phyloP scores from a whole-genome alignment of 805 yeast species.

The Allodekkera sacchari region DNA sequence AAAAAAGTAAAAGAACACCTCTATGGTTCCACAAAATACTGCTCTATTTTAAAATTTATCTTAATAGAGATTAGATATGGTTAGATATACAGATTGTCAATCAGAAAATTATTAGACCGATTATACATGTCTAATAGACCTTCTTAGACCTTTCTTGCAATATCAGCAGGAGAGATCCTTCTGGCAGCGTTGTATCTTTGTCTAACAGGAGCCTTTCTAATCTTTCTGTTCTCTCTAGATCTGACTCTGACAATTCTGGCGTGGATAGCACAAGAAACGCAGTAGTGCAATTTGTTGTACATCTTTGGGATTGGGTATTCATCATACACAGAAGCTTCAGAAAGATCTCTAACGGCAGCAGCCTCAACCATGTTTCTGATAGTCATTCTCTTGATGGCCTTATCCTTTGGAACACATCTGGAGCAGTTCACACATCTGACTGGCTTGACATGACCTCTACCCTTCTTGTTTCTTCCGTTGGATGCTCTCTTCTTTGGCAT shows the following conservation, averaged over 20 bases:
- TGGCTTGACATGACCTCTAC: conserved; percentile 99
- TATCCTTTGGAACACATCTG: conserved; percentile 99
- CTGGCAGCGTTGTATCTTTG: conserved; percentile 96
- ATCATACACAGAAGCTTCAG: conserved; percentile 98
- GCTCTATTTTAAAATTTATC: too few relatives aligned
- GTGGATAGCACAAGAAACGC: conserved; percentile 99
- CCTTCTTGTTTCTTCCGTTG: conserved; percentile 99
- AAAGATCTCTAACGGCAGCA: conserved; percentile 99
- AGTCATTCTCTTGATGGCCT: conserved; percentile 99
- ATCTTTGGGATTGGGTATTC: conserved; percentile 99
- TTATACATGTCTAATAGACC: conserved; percentile 16
- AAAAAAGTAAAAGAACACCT: too few relatives aligned
- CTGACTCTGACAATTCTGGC: conserved; percentile 99
- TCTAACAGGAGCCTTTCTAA: conserved; percentile 98
- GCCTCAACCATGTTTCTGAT: conserved; percentile 99
- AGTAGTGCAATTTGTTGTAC: conserved; percentile 99
- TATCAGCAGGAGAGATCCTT: conserved; percentile 94
- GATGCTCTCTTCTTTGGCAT: conserved; percentile 99
- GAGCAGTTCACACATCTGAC: conserved; percentile 99
- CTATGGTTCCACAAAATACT: too few relatives aligned
- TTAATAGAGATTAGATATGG: too few relatives aligned
- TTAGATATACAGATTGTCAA: too few relatives aligned
- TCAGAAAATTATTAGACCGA: too few relatives aligned
- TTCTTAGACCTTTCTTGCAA: conserved; percentile 80
- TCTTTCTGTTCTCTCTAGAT: conserved; percentile 97